Conservation (phyloP, 2,329 filamentous ascomycete species). For the Venturiaceae sp. region DNA sequence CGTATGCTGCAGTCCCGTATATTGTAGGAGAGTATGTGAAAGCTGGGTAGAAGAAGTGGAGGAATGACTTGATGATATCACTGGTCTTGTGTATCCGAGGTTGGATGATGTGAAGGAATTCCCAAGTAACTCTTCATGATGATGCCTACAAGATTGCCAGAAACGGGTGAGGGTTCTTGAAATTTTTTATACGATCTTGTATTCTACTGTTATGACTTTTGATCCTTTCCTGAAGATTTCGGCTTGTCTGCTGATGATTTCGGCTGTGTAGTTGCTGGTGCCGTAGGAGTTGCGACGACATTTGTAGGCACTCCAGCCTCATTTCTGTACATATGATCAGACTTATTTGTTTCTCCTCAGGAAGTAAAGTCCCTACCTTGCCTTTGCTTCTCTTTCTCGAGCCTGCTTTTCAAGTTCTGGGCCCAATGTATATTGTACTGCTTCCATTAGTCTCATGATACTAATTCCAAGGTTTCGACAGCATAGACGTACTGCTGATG, state of each 20-base stretch:
- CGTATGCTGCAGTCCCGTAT: conserved; percentile 21
- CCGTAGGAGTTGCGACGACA: background rate
- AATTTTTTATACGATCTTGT: too few relatives aligned
- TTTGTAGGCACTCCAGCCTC: background rate
- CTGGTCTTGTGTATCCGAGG: too few relatives aligned
- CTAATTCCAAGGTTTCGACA: background rate
- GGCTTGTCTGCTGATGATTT: background rate
- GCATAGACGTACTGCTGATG: background rate
- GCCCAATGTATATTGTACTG: conserved; percentile 1
- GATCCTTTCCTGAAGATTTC: background rate
- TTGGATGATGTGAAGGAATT: too few relatives aligned
- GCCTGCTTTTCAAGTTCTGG: background rate
- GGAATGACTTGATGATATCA: background rate
- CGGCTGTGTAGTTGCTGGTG: background rate
- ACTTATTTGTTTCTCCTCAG: background rate
- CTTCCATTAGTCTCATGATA: background rate
- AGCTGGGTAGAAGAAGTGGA: background rate
- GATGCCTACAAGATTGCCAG: too few relatives aligned
- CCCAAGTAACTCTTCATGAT: too few relatives aligned
- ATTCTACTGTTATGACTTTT: too few relatives aligned
- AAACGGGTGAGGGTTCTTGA: too few relatives aligned
- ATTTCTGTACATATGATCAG: background rate
- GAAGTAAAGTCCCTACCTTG: background rate
- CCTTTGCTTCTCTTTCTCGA: background rate
- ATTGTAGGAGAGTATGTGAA: conserved; percentile 19